Evolutionary conservation across 2,329 filamentous ascomycete genomes (phyloP).

Genomic region (Ophiostoma triangulosporum): DNA sequence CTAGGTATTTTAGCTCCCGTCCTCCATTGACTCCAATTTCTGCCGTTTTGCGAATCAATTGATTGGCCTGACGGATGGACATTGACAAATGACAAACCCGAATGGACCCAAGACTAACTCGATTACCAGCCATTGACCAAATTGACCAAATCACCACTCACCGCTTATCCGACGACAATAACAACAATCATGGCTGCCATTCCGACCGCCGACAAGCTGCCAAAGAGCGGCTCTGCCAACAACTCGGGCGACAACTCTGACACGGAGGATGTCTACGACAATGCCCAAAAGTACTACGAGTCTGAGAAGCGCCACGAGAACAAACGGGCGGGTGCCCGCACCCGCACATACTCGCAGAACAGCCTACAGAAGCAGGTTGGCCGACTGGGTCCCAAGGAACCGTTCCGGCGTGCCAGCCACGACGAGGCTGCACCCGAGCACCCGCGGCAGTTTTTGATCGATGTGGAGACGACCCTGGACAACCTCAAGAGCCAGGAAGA

Average conservation of each 20-base stretch:
- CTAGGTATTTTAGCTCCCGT: too few species aligned
- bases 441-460: slow-evolving; percentile 65
- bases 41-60: too few species aligned
- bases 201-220: background rate
- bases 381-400: slow-evolving; percentile 36
- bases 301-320: slow-evolving; percentile 40
- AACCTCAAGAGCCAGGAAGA: slow-evolving; percentile 75
- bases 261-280: slow-evolving; percentile 36
- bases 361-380: slow-evolving; percentile 40
- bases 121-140: too few species aligned
- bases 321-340: slow-evolving; percentile 32
- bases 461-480: slow-evolving; percentile 73
- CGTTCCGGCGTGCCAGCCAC: slow-evolving; percentile 45
- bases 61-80: too few species aligned
- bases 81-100: too few species aligned
- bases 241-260: slow-evolving; percentile 20
- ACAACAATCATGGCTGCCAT: background rate
- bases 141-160: background rate
- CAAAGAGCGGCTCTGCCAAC: background rate
- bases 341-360: slow-evolving; percentile 47
- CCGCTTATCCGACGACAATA: background rate
- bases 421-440: slow-evolving; percentile 58
- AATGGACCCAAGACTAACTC: too few species aligned
- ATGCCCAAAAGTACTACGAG: slow-evolving; percentile 46
- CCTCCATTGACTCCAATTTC: too few species aligned